These are phyloP conservation scores for Botrytis porri DNA, from an alignment of 2,329 filamentous ascomycete species.

Conservation along the genomic window DNA sequence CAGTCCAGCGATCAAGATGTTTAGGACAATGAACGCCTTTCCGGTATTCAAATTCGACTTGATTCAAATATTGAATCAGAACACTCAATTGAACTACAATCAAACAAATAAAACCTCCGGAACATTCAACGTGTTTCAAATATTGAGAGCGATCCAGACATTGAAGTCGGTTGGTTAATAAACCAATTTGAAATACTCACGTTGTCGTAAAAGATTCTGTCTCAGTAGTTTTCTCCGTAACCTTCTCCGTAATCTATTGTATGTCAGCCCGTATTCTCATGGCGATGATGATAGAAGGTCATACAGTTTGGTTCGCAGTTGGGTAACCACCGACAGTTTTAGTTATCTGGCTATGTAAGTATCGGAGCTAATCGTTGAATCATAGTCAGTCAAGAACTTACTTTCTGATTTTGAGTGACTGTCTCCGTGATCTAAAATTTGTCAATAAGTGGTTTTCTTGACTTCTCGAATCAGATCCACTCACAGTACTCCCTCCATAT, in stretches of 20 bases:
- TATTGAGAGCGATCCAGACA: neutral
- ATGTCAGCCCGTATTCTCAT: neutral
- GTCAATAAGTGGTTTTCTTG: neutral
- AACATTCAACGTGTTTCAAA: neutral
- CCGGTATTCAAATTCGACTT: neutral
- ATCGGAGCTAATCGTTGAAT: neutral
- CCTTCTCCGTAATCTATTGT: conserved; percentile 14
- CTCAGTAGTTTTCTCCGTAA: conserved; percentile 15
- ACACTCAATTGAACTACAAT: neutral
- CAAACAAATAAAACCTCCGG: neutral
- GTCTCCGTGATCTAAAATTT: conserved; percentile 7
- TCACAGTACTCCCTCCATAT: conserved; percentile 4
- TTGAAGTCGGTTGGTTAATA: neutral
- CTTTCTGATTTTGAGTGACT: conserved; percentile 7
- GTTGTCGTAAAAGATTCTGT: conserved; percentile 14
- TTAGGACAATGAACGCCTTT: neutral
- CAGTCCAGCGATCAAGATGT: neutral
- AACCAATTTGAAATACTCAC: neutral
- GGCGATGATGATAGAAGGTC: neutral
- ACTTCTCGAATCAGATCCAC: neutral
- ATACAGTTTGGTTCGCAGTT: conserved; percentile 12
- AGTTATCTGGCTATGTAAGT: neutral
- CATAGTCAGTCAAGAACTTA: neutral
- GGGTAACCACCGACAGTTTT: neutral
- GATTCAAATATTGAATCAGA: neutral